Base-by-base conservation (phyloP, 331 rosid species). In the Quercus phellos region DNA sequence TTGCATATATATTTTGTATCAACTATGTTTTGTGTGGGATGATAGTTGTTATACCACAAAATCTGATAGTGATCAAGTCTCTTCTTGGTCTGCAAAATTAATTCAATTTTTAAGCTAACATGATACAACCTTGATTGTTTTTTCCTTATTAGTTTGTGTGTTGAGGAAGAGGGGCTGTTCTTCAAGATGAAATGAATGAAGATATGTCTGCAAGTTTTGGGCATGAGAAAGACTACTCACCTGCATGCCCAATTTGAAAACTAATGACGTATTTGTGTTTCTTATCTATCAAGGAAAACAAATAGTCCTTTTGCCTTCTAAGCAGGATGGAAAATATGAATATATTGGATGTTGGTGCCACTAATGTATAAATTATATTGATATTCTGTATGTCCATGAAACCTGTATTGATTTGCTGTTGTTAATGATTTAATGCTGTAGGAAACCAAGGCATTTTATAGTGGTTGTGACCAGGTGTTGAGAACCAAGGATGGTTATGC, bases 391-490 rank as follows among this genome's bases (percentile, higher is more conserved):
- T 30, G 46, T 32, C 42, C 22, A n/a, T 16, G 13, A 6, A 64
- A 3, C 71, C 43, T 16, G 6, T 61, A n/a, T 76, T 26, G 10
- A 59, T 14, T 42, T 43, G 18, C 3, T 43, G 16, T 51, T 82
- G 60, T 10, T 70, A 32, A 38, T 43, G 27, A 10, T 3, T 66
- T 70, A 64, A 17, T 72, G 67, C 1, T 77, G 75, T 66, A 94
- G 97, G 98, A 94, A 82, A 90, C 92, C 56, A 32, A 87, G 74
- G 96, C 98, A 60, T 92, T 92, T 70, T 94, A 93, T 71, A 94
- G 97, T 60, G 96, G 97, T 2, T 97, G 97, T 51, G 96, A 94
- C 84, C 97, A 94, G 78, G 93, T 89, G 46, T 81, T 92, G 83
- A 89, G 97, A 78, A 92, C 87, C 9, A 55, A 68, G 30, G 98